Evolutionary conservation across 108 stramenopile genomes (phyloP), one percentile per base, ranked within the genome.

Genomic region (Licmophora abbreviata): DNA sequence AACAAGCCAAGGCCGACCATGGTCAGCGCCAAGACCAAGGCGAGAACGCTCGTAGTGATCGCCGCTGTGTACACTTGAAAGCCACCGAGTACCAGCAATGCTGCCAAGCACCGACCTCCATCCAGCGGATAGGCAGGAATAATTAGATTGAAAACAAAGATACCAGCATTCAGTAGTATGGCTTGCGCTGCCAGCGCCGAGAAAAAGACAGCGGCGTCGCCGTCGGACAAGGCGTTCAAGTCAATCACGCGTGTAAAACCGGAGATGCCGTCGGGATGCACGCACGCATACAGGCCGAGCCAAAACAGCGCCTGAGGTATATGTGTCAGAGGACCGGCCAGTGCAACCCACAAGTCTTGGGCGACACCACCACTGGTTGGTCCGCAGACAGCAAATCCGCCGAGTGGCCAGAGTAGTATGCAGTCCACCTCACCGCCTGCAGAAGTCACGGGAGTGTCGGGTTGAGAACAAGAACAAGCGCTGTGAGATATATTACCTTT

Each of bases 401-500:
- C 73, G 7, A 74, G 60, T 6, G 73, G 73, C 73, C 73, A 74
- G 2, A 74, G 49, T 3, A 70, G 29, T 22, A 74, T 66, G 1
- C 68, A 57, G 3, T 48, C 68, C 24, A 74, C 73, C 10, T 21
- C n/a, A 3, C 73, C 73, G 8, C 73, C n/a, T n/a, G n/a, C n/a
- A n/a, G n/a, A n/a, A n/a, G n/a, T n/a, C n/a, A n/a, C n/a, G n/a
- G n/a, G n/a, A n/a, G n/a, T n/a, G n/a, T n/a, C n/a, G n/a, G n/a
- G n/a, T n/a, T n/a, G n/a, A n/a, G n/a, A n/a, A n/a, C n/a, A n/a
- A n/a, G n/a, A n/a, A n/a, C n/a, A n/a, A n/a, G n/a, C n/a, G n/a
- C n/a, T n/a, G n/a, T n/a, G n/a, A n/a, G n/a, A n/a, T n/a, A n/a
- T n/a, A n/a, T n/a, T n/a, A n/a, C n/a, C n/a, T n/a, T n/a, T n/a